Evolutionary conservation across 23 red algal species (phyloP).

Genomic region (Gracilaria gracilis): DNA sequence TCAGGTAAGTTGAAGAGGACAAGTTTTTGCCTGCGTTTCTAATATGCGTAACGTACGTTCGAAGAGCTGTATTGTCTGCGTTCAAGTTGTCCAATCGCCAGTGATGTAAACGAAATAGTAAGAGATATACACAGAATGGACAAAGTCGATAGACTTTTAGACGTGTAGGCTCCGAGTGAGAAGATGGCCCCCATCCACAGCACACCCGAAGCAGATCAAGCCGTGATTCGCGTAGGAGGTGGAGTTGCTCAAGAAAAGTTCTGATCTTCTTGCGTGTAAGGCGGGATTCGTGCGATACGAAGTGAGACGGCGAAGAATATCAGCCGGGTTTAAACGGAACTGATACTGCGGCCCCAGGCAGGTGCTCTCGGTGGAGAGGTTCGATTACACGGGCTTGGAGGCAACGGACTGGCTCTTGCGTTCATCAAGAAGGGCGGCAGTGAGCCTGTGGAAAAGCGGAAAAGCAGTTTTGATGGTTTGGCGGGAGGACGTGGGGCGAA

Average conservation of each 20-base stretch:
- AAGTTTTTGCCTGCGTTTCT: neutral
- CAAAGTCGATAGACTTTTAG: neutral
- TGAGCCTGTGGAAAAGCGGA: constrained; percentile 24
- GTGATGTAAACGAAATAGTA: neutral
- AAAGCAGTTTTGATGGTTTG: too few relatives aligned
- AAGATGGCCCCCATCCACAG: neutral
- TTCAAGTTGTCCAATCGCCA: constrained; percentile 12
- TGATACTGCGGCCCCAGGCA: constrained; percentile 9
- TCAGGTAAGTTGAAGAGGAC: neutral
- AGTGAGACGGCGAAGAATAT: too few relatives aligned
- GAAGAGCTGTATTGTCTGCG: neutral
- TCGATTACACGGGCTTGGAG: constrained; percentile 3
- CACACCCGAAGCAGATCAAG: too few relatives aligned
- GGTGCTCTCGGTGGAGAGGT: constrained; percentile 3
- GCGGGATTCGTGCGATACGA: too few relatives aligned
- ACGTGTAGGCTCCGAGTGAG: neutral
- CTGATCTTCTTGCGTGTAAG: constrained; percentile 40
- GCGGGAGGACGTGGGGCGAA: too few relatives aligned
- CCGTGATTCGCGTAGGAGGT: too few relatives aligned
- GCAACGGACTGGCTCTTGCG: constrained; percentile 26
- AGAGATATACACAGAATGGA: neutral
- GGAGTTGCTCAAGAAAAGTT: constrained; percentile 35
- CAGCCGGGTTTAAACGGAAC: constrained; percentile 5
- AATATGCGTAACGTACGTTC: constrained; percentile 3
- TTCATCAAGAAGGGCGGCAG: constrained; percentile 35